Conservation (phyloP, 768 basidiomycete species). For the Melanogaster broomeanus region DNA sequence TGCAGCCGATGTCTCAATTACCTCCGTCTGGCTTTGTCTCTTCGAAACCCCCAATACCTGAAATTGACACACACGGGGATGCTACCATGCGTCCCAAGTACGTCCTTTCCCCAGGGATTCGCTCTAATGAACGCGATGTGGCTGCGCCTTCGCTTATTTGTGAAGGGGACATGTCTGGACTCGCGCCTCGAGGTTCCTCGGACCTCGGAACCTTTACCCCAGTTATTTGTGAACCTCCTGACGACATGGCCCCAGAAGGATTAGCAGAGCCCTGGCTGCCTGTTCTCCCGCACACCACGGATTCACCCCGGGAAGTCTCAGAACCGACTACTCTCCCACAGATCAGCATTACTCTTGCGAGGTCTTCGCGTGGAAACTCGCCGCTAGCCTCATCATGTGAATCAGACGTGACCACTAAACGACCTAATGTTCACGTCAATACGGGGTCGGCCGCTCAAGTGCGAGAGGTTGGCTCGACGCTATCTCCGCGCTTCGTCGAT, state of each 20-base stretch:
- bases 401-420: conserved; percentile 25
- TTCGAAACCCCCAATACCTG: conserved; percentile 21
- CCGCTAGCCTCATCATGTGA: conserved; percentile 27
- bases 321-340: conserved; percentile 26
- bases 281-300: conserved; percentile 12
- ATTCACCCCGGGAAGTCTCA: conserved; percentile 8
- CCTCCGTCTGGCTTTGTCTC: conserved; percentile 23
- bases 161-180: conserved; percentile 11
- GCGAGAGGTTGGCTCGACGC: conserved; percentile 12
- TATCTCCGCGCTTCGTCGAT: conserved; percentile 18
- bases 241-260: conserved; percentile 24
- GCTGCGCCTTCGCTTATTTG: conserved; percentile 14
- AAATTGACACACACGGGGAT: conserved; percentile 14
- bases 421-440: conserved; percentile 31
- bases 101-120: conserved; percentile 16
- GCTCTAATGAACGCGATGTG: conserved; percentile 13
- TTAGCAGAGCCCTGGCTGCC: conserved; percentile 14
- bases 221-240: conserved; percentile 31
- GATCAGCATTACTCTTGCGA: conserved; percentile 31
- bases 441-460: conserved; percentile 26
- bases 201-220: conserved; percentile 26
- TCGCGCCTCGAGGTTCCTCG: conserved; percentile 19
- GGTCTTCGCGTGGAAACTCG: conserved; percentile 31
- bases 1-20: conserved; percentile 26
- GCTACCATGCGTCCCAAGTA: conserved; percentile 14